A percentile compares a stretch with the other conserved stretches of the same genome.
Conservation (phyloP, 805 yeast genomes). For the Saturnispora halmiae region DNA sequence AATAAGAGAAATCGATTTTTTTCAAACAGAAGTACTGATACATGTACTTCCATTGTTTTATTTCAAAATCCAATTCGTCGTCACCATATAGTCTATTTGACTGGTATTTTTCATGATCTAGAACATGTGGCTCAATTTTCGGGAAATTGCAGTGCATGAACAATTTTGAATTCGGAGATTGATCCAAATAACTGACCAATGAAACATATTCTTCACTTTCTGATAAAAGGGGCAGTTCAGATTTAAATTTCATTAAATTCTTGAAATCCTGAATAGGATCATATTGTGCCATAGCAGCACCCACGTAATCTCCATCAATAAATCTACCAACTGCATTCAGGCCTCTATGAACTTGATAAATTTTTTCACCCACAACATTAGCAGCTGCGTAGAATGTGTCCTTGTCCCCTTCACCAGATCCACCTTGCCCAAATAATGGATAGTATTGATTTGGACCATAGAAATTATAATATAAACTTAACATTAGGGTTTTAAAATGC, state of each 20-base stretch:
- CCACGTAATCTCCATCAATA: slow-evolving; percentile 31
- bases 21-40: slow-evolving; percentile 27
- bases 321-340: slow-evolving; percentile 43
- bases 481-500: slow-evolving; percentile 38
- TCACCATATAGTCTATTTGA: slow-evolving; percentile 25
- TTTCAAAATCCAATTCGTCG: slow-evolving; percentile 46
- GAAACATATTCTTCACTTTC: background rate
- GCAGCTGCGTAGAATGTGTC: slow-evolving; percentile 52
- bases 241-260: slow-evolving; percentile 16
- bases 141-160: slow-evolving; percentile 50
- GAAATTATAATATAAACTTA: slow-evolving; percentile 44
- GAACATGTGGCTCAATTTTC: slow-evolving; percentile 38
- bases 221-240: no score
- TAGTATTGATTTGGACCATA: slow-evolving; percentile 43
- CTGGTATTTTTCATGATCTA: slow-evolving; percentile 31
- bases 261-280: slow-evolving; percentile 39
- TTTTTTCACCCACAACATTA: slow-evolving; percentile 32
- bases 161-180: slow-evolving; percentile 22
- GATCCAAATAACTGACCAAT: slow-evolving; percentile 19
- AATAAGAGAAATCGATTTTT: background rate
- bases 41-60: slow-evolving; percentile 50
- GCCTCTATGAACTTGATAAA: slow-evolving; percentile 42
- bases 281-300: slow-evolving; percentile 51
- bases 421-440: slow-evolving; percentile 40
- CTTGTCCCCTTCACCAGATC: slow-evolving; percentile 48